These are phyloP conservation scores for Aspergillus bertholletiae DNA, from an alignment of 495 filamentous ascomycete species.

Conservation along the genomic window DNA sequence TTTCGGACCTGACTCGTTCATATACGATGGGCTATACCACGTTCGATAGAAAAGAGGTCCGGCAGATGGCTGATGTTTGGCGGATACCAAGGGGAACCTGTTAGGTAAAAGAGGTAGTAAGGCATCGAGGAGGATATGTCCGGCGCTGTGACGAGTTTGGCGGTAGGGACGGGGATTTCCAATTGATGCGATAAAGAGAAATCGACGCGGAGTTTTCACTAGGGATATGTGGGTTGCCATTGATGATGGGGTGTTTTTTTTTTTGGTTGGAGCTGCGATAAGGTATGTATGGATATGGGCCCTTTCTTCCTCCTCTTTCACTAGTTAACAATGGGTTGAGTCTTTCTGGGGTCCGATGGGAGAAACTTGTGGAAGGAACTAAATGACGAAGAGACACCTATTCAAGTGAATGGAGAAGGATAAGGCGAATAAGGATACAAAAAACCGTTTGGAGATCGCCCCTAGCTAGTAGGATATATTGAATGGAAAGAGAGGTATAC, in stretches of 20 bases:
- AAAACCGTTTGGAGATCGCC: too few relatives aligned
- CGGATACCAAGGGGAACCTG: constrained; percentile 40
- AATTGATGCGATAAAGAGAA: constrained; percentile 67
- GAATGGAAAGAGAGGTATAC: too few relatives aligned
- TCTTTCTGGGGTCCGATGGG: too few relatives aligned
- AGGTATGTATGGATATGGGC: background rate
- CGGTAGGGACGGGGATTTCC: constrained; percentile 64
- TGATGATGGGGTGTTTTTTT: background rate
- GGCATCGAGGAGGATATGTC: constrained; percentile 64
- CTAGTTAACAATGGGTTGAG: too few relatives aligned
- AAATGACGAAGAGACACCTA: too few relatives aligned
- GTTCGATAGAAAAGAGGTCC: constrained; percentile 56
- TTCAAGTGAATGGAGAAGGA: too few relatives aligned
- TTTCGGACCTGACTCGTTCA: constrained; percentile 68
- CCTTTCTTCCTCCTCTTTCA: too few relatives aligned
- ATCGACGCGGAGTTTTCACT: constrained; percentile 27
- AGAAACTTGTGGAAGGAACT: too few relatives aligned
- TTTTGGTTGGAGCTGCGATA: too few relatives aligned
- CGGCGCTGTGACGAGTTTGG: constrained; percentile 76
- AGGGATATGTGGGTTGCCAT: background rate
- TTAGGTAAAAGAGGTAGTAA: constrained; percentile 43
- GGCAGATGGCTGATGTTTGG: constrained; percentile 30
- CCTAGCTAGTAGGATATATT: too few relatives aligned
- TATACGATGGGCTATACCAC: constrained; percentile 64
- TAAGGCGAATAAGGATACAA: too few relatives aligned